A percentile compares a stretch with the other conserved stretches of the same genome.
phyloP scores from a whole-genome alignment of 257 asterid genomes.

The Hygrophila difformis region DNA sequence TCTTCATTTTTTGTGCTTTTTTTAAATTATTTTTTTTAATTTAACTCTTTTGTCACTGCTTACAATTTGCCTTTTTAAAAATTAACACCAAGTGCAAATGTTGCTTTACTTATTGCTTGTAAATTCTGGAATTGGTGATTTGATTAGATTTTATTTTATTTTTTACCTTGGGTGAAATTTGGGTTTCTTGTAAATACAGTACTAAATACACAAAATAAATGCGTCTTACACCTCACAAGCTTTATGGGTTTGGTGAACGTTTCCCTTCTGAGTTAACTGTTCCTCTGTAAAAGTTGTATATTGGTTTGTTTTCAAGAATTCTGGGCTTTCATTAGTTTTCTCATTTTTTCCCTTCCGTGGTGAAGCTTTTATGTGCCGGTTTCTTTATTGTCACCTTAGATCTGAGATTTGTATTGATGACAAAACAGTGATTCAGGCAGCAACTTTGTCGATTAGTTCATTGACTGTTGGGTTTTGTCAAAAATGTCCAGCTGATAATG shows the following conservation, averaged over 20 bases:
- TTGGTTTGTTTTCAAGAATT: constrained; percentile 10
- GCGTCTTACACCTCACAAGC: constrained; percentile 6
- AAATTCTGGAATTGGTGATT: constrained; percentile 4
- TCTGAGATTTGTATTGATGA: constrained; percentile 20
- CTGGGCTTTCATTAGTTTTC: background rate
- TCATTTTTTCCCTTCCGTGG: constrained; percentile 3
- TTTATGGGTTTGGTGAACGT: constrained; percentile 9
- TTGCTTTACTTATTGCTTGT: background rate
- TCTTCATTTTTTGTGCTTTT: constrained; percentile 5
- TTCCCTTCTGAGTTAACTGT: constrained; percentile 9
- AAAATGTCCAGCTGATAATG: background rate
- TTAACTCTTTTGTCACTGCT: background rate
- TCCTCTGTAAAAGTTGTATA: constrained; percentile 14
- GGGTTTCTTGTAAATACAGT: background rate
- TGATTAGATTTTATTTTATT: constrained; percentile 1
- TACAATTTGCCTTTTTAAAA: constrained; percentile 7
- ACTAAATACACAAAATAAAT: background rate
- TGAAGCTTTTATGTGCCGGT: constrained; percentile 11
- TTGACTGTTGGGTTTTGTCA: constrained; percentile 18
- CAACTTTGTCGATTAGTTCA: constrained; percentile 9
- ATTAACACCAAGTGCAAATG: constrained; percentile 8
- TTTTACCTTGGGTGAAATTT: too few species aligned
- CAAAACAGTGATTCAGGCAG: constrained; percentile 7
- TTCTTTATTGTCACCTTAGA: constrained; percentile 16
- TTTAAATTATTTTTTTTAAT: background rate